Evolutionary conservation across 345 rosid genomes (phyloP), one percentile per base, ranked within the genome.

Genomic region (Hypericum androsaemum): DNA sequence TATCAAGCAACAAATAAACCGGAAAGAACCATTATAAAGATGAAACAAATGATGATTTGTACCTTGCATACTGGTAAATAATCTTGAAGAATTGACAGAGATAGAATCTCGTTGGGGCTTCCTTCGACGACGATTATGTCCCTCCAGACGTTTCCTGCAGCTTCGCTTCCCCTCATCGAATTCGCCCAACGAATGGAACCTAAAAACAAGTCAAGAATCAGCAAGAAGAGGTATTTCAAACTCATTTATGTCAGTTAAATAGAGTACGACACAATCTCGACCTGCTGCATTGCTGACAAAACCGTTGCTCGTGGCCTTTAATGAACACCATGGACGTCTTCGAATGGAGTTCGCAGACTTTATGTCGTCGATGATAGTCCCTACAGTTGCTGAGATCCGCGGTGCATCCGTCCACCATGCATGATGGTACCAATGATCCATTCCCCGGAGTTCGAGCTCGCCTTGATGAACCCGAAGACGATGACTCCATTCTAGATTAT

Each of bases 261-360:
- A 1, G 2, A 4, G 4, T 22, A 22, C 32, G 4, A 22, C 4
- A 4, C 32, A 4, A 22, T 22, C 32, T 45, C 58, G 61, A 78
- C 94, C 94, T 74, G 78, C 88, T 84, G 72, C 94, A 84, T 66
- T 84, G 94, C 80, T 84, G 94, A 71, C 94, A 81, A 57, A 84
- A 84, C 32, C 88, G 75, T 42, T 73, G 83, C 43, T 81, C 86
- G 40, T 50, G 80, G 41, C 88, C 84, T 51, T 60, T 70, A 49
- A 84, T 77, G 9, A 70, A 66, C 47, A 84, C 88, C 43, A 45
- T 71, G 3, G 88, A 58, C 12, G 86, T 75, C 73, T 84, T 84
- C 3, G 88, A 81, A 57, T 84, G 88, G 17, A 60, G 54, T 67
- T 79, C 94, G 12, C 94, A 84, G 1, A 84, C 94, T 72, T 81